Evolutionary conservation across 768 basidiomycete genomes (phyloP).

Genomic region (Leccinum variicolor): DNA sequence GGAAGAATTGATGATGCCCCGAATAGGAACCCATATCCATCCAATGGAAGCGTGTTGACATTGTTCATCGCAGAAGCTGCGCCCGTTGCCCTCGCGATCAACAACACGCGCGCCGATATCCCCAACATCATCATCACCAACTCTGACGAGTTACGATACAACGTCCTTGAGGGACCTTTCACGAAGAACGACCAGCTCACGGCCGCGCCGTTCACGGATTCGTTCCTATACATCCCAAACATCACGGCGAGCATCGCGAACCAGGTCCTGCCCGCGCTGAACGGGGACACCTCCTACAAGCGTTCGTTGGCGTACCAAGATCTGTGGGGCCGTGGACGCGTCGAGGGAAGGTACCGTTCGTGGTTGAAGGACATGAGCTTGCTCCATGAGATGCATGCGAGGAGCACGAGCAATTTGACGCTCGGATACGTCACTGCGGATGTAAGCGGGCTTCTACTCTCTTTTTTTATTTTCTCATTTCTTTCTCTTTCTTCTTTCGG

Average conservation of each 20-base stretch:
- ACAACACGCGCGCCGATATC: conserved; percentile 58
- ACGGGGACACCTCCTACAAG: conserved; percentile 33
- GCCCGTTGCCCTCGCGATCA: conserved; percentile 54
- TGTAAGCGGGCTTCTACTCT: background rate
- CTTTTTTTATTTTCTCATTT: background rate
- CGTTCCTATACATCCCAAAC: conserved; percentile 59
- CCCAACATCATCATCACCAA: conserved; percentile 66
- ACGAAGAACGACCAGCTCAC: conserved; percentile 81
- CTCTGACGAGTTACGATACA: conserved; percentile 63
- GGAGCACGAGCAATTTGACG: conserved; percentile 35
- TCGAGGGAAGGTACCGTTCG: background rate
- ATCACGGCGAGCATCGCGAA: conserved; percentile 50
- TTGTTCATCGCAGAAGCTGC: conserved; percentile 52
- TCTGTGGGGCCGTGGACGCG: background rate
- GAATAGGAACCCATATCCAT: conserved; percentile 57
- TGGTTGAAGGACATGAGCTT: background rate
- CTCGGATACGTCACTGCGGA: background rate
- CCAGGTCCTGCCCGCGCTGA: conserved; percentile 51
- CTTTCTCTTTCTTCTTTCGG: background rate
- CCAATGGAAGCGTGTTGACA: conserved; percentile 56
- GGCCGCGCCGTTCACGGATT: conserved; percentile 63
- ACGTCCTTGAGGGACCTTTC: conserved; percentile 66
- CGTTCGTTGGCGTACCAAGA: background rate
- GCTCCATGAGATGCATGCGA: conserved; percentile 20
- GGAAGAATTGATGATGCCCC: background rate